Conservation (phyloP, 305 asterid species). For the Nicotiana rustica region DNA sequence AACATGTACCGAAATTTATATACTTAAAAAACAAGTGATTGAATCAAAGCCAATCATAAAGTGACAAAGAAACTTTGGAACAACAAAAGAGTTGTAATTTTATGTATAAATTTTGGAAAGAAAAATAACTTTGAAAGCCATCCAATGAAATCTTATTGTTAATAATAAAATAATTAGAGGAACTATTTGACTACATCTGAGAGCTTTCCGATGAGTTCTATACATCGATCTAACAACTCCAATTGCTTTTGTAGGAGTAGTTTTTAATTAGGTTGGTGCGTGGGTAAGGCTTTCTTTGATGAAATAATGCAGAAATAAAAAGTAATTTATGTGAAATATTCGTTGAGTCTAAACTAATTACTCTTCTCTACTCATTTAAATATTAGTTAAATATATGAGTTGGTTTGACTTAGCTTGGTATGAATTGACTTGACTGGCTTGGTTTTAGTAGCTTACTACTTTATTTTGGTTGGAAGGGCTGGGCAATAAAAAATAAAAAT, state of each 20-base stretch:
- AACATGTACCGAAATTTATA: not conserved
- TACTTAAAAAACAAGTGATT: not conserved
- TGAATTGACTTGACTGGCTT: too few relatives aligned
- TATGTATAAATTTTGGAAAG: not conserved
- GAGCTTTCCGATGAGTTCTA: slow-evolving; percentile 37
- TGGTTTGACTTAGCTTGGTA: too few relatives aligned
- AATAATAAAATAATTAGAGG: slow-evolving; percentile 12
- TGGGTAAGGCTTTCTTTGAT: not conserved
- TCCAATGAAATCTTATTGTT: not conserved
- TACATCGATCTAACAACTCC: slow-evolving; percentile 30
- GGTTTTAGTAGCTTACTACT: too few relatives aligned
- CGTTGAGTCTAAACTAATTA: too few relatives aligned
- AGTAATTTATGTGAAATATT: too few relatives aligned
- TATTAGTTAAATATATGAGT: too few relatives aligned
- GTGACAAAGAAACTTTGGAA: not conserved
- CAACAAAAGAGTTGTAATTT: not conserved
- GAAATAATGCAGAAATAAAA: too few relatives aligned
- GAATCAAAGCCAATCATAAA: not conserved
- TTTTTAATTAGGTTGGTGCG: slow-evolving; percentile 6
- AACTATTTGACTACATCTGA: slow-evolving; percentile 45
- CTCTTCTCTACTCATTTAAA: too few relatives aligned
- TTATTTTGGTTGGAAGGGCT: too few relatives aligned
- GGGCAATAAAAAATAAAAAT: too few relatives aligned
- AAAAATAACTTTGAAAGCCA: not conserved
- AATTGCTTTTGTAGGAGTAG: not conserved